These are phyloP conservation scores for Juglanconis sp. DNA, from an alignment of 2,329 filamentous ascomycete genomes.

Conservation along the genomic window DNA sequence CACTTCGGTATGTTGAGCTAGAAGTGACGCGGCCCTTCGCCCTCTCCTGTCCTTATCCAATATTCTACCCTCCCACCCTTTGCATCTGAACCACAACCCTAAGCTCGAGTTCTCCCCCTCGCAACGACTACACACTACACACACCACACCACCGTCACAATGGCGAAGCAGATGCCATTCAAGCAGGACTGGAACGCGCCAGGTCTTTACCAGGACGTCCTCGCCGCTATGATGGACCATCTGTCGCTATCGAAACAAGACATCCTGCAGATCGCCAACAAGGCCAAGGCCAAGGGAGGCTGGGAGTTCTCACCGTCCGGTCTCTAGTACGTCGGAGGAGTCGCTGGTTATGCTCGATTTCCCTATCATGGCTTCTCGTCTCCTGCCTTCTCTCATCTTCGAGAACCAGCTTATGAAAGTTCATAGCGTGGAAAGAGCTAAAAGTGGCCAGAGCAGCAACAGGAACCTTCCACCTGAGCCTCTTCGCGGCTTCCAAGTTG, in stretches of 20 bases:
- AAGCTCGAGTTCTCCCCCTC: too few species aligned
- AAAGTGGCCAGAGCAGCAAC: too few species aligned
- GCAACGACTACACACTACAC: background rate
- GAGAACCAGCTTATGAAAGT: background rate
- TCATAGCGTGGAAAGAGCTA: too few species aligned
- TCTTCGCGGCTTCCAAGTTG: too few species aligned
- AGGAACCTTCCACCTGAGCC: too few species aligned
- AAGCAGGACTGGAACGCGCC: conserved; percentile 36
- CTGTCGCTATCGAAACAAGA: conserved; percentile 29
- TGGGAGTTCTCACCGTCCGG: conserved; percentile 26
- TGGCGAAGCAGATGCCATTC: conserved; percentile 4
- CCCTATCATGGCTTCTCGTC: background rate
- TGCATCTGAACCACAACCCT: too few species aligned
- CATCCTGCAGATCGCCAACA: conserved; percentile 22
- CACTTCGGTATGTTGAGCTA: background rate
- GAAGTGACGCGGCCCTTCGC: background rate
- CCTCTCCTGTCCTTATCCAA: background rate
- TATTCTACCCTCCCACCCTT: background rate
- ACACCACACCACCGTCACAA: background rate
- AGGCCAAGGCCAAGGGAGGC: conserved; percentile 18
- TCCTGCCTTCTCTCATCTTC: background rate
- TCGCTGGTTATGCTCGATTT: too few species aligned
- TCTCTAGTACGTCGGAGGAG: conserved; percentile 17
- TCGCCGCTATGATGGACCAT: conserved; percentile 38
- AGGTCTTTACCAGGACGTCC: conserved; percentile 41